Base-by-base conservation (phyloP, 345 rosid genomes). In the sweet orange (Citrus sinensis) region DNA sequence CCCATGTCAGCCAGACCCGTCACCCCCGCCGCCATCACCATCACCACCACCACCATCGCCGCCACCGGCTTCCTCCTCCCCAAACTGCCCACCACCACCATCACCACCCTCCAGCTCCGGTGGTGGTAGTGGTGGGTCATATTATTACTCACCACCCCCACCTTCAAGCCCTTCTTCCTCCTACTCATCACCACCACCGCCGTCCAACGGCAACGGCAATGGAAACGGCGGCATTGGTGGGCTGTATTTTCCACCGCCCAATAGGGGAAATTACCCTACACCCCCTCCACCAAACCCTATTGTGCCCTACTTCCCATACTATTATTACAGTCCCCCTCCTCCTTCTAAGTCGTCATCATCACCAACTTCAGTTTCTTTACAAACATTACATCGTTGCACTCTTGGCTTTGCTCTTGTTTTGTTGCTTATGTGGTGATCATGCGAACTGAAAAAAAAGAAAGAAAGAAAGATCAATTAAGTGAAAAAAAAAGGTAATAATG, bases 241-340 rank as follows among this genome's bases (percentile, higher is more conserved):
- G 51, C 77, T 73, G 66, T 87, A 89, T 59, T 87, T 85, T 40
- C 92, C 97, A 4, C 95, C 97, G 10, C 91, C 93, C 13, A 74
- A 75, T 37, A 77, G 80, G 74, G 82, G 84, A 20, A 82, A 83
- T 77, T 91, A 83, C 74, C 89, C 83, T 0, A 80, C 86, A 0
- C 94, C 97, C 5, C 98, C 98, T 3, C 99, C 99, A 3, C 99
- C 99, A 6, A 92, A 96, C 83, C 99, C 98, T 1, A 92, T 96
- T 72, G 99, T 96, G 19, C 99, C 99, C n/a, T 96, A 94, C 87
- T 96, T 96, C 70, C 99, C 99, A 2, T 96, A 77, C 64, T 96
- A 88, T 88, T 94, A 83, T 85, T 83, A 94, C 81, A 87, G 2
- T 67, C 97, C 98, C 27, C 95, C 98, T 9, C 92, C 90, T 7